Base-by-base conservation (phyloP, 306 rosid genomes). In the Argentina anserina region DNA sequence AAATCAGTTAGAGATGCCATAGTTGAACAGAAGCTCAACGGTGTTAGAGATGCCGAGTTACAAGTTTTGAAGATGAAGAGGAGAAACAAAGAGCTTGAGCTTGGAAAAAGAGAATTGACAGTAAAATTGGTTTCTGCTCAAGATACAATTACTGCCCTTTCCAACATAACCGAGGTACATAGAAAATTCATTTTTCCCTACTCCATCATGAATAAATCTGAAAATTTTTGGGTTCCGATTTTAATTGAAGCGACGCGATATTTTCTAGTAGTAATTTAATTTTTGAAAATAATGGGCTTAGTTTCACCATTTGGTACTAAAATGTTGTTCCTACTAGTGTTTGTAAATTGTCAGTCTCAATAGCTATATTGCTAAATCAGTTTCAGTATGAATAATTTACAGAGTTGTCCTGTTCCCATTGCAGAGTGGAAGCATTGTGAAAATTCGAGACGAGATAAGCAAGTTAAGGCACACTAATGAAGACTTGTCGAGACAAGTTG, bases 11-110 rank as follows among this genome's bases (percentile, higher is more conserved):
- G 73, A 65, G 71, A 74, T 59, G 73, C 33, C 43, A 36, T 18
- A 42, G 53, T 47, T 43, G 79, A 71, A 70, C 67, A 76, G 75
- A 80, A 73, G 71, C 71, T 83, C 28, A 67, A 75, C 81, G 67
- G 36, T 18, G 75, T 62, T 14, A 41, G 37, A 75, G 56, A 67
- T 40, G 26, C 76, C 4, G 83, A 71, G 33, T 15, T 85, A 4
- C 68, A 81, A 69, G 75, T 78, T 50, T 79, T 69, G 67, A 74
- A 76, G 60, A 42, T 75, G 75, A 83, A 67, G 80, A 83, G 89
- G 72, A 81, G 53, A 46, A 83, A 83, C 75, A 85, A 77, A 74
- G 92, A 85, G 80, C 75, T 81, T 72, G 83, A 85, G 67, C 37
- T 83, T 67, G 87, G 81, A 75, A 87, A 83, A 59, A 83, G 89